Conservation (phyloP, 1,139 yeast species). For the Trichomonascaceae sp. region DNA sequence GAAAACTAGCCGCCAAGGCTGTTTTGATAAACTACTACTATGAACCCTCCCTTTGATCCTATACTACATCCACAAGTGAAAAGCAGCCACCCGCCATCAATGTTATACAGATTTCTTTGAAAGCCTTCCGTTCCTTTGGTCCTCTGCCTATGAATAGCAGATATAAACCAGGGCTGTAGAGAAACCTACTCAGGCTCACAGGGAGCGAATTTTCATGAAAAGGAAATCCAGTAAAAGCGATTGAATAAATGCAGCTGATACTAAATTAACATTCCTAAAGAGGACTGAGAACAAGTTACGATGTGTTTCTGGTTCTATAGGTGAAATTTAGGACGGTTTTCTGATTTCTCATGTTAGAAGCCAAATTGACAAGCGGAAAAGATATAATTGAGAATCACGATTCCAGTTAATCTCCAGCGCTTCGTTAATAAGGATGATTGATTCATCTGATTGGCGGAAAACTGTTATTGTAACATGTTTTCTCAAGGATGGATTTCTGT, state of each 20-base stretch:
- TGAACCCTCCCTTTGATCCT: background rate
- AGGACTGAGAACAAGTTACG: background rate
- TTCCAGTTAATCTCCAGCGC: background rate
- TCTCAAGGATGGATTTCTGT: conserved; percentile 23
- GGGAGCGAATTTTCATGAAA: background rate
- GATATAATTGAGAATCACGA: background rate
- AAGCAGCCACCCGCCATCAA: background rate
- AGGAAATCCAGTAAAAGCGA: background rate
- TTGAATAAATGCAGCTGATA: background rate
- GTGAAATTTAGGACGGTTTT: background rate
- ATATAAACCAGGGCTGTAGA: background rate
- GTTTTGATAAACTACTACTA: background rate
- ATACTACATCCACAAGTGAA: no score
- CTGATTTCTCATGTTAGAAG: background rate
- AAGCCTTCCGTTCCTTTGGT: no score
- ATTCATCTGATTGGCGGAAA: background rate
- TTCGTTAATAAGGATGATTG: background rate
- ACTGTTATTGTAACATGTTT: background rate
- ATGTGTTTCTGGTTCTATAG: background rate
- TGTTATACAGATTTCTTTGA: background rate
- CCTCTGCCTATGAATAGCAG: background rate
- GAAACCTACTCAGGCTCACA: background rate
- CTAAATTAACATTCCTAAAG: background rate
- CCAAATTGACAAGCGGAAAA: background rate
- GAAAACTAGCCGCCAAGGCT: background rate